A percentile compares a stretch with the other conserved stretches of the same genome.
Evolutionary conservation across 805 yeast species (phyloP).

Genomic region (Candida xyloterini): DNA sequence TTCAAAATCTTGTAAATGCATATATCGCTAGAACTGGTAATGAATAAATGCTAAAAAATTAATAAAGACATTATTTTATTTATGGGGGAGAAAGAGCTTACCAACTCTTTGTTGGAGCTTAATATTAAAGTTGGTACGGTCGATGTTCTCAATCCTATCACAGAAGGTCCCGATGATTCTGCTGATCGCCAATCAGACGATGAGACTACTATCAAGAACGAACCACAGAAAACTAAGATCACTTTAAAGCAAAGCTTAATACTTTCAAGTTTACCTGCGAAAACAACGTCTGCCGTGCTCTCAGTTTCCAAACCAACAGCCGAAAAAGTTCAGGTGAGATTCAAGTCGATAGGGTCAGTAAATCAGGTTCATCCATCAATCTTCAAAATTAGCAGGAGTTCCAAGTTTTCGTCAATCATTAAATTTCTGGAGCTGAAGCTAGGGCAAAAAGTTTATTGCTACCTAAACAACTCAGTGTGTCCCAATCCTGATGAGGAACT

Average conservation of each 20-base stretch:
- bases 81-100: conserved; percentile 9
- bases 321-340: conserved; percentile 45
- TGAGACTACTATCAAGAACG: conserved; percentile 14
- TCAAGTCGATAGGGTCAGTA: conserved; percentile 57
- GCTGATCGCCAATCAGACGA: conserved; percentile 9
- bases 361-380: conserved; percentile 49
- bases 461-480: conserved; percentile 43
- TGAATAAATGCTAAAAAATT: background rate
- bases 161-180: conserved; percentile 4
- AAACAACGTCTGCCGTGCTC: conserved; percentile 25
- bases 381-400: conserved; percentile 47
- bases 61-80: background rate
- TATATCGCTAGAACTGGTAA: conserved; percentile 6
- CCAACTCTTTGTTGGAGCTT: conserved; percentile 18
- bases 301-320: conserved; percentile 15
- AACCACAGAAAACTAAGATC: conserved; percentile 27
- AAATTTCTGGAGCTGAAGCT: conserved; percentile 44
- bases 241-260: conserved; percentile 30
- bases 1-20: conserved; percentile 21
- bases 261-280: conserved; percentile 22
- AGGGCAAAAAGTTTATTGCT: conserved; percentile 36
- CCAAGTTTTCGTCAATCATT: conserved; percentile 44
- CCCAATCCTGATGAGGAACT: conserved; percentile 45
- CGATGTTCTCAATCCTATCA: conserved; percentile 1
- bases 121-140: conserved; percentile 20